Evolutionary conservation across 495 filamentous ascomycete genomes (phyloP).

Genomic region (Hypoxylon cercidicola): DNA sequence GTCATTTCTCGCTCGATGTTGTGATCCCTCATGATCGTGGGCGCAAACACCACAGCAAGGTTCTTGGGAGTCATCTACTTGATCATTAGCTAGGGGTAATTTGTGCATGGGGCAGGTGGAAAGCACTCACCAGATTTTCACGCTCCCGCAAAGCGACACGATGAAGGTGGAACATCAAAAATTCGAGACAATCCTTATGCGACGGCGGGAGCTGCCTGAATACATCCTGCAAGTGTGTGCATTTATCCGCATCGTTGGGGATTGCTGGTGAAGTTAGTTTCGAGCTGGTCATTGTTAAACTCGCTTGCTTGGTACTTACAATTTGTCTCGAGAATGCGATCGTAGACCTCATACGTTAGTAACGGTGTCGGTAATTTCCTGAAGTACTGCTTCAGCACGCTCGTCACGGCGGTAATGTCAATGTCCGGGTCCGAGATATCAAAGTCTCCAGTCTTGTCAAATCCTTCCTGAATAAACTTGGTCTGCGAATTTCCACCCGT

Average conservation of each 20-base stretch:
- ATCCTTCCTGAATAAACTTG: conserved; percentile 87
- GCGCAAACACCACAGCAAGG: conserved; percentile 95
- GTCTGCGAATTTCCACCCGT: conserved; percentile 89
- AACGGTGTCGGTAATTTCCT: conserved; percentile 90
- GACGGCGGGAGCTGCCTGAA: conserved; percentile 80
- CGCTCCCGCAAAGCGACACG: conserved; percentile 83
- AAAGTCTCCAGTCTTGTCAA: conserved; percentile 83
- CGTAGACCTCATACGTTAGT: conserved; percentile 93
- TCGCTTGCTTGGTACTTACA: conserved; percentile 55
- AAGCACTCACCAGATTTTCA: conserved; percentile 75
- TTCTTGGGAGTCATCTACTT: conserved; percentile 89
- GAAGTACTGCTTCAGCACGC: conserved; percentile 97
- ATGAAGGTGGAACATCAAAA: conserved; percentile 91
- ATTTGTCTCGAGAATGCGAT: conserved; percentile 82
- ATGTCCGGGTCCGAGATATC: conserved; percentile 94
- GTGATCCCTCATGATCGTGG: conserved; percentile 92
- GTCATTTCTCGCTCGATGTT: conserved; percentile 93
- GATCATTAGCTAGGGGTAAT: conserved; percentile 33
- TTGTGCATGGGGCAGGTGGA: not conserved
- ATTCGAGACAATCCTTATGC: conserved; percentile 90
- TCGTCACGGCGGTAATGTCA: conserved; percentile 97
- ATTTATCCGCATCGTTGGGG: conserved; percentile 66
- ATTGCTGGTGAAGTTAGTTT: conserved; percentile 56
- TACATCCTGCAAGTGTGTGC: conserved; percentile 72
- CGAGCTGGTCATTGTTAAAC: conserved; percentile 3